Evolutionary conservation across 2,329 filamentous ascomycete species (phyloP).

Genomic region (Epicoccum nigrum): DNA sequence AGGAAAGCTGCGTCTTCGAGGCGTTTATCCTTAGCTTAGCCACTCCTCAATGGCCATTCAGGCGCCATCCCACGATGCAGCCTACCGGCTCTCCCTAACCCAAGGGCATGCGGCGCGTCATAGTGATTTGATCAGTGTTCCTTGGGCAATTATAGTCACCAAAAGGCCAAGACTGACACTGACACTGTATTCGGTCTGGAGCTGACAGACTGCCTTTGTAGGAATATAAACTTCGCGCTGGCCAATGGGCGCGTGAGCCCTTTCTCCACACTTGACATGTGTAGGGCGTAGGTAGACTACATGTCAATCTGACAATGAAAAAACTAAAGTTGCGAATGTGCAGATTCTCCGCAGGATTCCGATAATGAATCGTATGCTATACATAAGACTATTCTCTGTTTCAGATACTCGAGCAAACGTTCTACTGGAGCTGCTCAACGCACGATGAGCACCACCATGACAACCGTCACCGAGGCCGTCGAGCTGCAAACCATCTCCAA

Average conservation of each 20-base stretch:
- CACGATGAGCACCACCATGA: constrained; percentile 6
- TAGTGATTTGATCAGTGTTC: background rate
- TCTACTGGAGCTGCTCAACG: background rate
- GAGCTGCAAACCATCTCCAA: constrained; percentile 9
- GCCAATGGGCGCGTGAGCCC: background rate
- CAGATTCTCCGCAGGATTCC: background rate
- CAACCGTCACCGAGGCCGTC: constrained; percentile 5
- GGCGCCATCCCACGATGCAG: no score
- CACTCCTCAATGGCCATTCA: no score
- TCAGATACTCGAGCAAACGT: background rate
- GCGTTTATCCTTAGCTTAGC: background rate
- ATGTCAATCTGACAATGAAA: constrained; percentile 10
- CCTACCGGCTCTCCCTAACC: no score
- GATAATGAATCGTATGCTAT: background rate
- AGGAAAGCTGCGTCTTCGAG: background rate
- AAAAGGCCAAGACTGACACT: no score
- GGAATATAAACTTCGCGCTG: no score
- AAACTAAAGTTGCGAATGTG: background rate
- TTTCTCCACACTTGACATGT: constrained; percentile 7
- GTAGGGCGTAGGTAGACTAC: constrained; percentile 8
- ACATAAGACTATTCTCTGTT: background rate
- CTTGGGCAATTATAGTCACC: no score
- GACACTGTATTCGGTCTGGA: background rate
- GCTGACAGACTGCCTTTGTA: background rate
- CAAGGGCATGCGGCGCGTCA: background rate